Evolutionary conservation across 306 rosid genomes (phyloP).

Genomic region (Citrullus mucosospermus): DNA sequence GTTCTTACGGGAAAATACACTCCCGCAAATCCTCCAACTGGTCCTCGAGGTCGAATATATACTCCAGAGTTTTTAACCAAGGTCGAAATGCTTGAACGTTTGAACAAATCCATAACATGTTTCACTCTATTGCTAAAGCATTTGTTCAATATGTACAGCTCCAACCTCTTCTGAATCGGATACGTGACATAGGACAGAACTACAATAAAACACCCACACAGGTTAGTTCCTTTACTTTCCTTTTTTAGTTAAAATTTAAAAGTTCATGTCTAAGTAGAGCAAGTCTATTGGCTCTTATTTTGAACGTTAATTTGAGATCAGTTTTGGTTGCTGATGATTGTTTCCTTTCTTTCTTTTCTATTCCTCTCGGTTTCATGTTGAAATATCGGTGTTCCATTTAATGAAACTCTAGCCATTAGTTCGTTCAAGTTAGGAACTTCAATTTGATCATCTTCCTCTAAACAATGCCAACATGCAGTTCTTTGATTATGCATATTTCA

Average conservation of each 20-base stretch:
- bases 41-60: conserved; percentile 72
- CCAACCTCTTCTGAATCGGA: conserved; percentile 65
- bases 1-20: conserved; percentile 77
- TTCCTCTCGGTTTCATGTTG: neutral
- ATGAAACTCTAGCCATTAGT: neutral
- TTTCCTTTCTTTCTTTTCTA: neutral
- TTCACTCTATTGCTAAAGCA: neutral
- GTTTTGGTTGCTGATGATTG: neutral
- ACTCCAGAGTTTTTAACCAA: conserved; percentile 56
- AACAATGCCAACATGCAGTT: neutral
- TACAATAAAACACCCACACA: conserved; percentile 55
- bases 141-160: conserved; percentile 38
- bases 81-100: conserved; percentile 19
- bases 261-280: neutral
- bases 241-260: neutral
- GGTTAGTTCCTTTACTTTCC: conserved; percentile 20
- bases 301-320: neutral
- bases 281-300: neutral
- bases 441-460: neutral
- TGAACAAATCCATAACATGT: neutral
- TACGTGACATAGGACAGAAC: conserved; percentile 49
- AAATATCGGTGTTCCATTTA: neutral
- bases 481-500: neutral
- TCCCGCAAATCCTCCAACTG: conserved; percentile 62
- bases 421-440: neutral